These are phyloP conservation scores for Scheffersomyces lignosus DNA, from an alignment of 805 yeast genomes.

Conservation along the genomic window DNA sequence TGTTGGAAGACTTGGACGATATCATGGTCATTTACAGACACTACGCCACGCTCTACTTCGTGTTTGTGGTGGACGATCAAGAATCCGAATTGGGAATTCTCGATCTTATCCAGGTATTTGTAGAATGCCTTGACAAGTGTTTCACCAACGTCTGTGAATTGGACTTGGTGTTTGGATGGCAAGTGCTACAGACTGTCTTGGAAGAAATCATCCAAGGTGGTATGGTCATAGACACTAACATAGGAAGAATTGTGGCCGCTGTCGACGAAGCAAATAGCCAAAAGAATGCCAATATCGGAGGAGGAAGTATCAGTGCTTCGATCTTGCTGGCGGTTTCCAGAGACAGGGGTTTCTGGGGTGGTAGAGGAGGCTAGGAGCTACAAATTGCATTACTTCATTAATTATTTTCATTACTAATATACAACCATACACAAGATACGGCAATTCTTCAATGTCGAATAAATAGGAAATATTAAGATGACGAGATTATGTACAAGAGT, in stretches of 20 bases:
- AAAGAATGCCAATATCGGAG: conserved; percentile 25
- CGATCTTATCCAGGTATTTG: conserved; percentile 94
- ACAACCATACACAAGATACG: conserved; percentile 1
- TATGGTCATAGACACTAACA: conserved; percentile 93
- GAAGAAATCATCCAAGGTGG: conserved; percentile 97
- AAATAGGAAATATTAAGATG: background rate
- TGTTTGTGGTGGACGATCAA: conserved; percentile 92
- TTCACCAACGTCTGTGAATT: conserved; percentile 93
- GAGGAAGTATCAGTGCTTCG: conserved; percentile 18
- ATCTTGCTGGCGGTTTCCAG: conserved; percentile 25
- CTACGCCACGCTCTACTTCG: conserved; percentile 94
- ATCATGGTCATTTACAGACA: conserved; percentile 90
- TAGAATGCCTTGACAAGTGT: conserved; percentile 89
- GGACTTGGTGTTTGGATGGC: conserved; percentile 99
- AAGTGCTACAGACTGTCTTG: conserved; percentile 84
- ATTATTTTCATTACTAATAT: conserved; percentile 1
- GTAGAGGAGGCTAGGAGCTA: conserved; percentile 5
- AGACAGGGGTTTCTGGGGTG: conserved; percentile 30
- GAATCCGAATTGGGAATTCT: conserved; percentile 92
- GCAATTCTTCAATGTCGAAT: background rate
- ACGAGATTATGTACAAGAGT: no score
- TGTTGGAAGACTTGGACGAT: conserved; percentile 65
- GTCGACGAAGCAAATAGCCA: conserved; percentile 71
- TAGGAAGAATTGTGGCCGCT: conserved; percentile 74
- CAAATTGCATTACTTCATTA: background rate